Evolutionary conservation across 164 flowering plant species (phyloP), one percentile per base, ranked within the genome.

Genomic region (Magnolia officinalis): DNA sequence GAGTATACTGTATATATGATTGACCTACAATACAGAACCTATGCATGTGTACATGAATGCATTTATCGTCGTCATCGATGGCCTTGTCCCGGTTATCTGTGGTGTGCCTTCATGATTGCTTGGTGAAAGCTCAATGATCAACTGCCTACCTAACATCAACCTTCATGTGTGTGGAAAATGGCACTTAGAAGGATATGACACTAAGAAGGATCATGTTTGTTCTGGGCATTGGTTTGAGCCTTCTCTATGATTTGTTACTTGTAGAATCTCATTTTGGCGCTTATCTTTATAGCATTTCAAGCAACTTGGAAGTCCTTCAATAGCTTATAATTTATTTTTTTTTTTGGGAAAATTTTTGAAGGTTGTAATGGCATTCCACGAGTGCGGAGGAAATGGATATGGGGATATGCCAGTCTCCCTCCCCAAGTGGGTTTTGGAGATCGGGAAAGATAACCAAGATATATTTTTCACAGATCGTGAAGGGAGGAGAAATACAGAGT

Each of bases 361-460:
- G 98, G 95, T 91, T 58, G 95, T 87, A 26, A 86, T 94, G 96
- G 92, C 97, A 78, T 94, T 94, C 82, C 97, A 94, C 84, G 97
- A 91, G 72, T 87, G 81, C 81, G 90, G 91, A 78, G 91, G 87
- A 80, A 86, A 78, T 82, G 89, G 82, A 65, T 81, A 91, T 67
- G 85, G 84, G 76, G 89, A 82, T 69, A 80, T 83, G 11, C 76
- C 80, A 67, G 88, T 90, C 75, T 82, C 92, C 5, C 92, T 94
- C 19, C 98, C 98, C 6, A 90, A 91, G 63, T 94, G 98, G 98
- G 85, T 94, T 79, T 55, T 88, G 74, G 97, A 92, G 79, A 88
- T 92, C 82, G 98, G 97, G 50, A 86, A 87, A 75, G 88, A 85
- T 37, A 91, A 92, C 80, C 91, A 81, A 45, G 96, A 91, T 72